Evolutionary conservation across 2,329 filamentous ascomycete species (phyloP).

Genomic region (Basipetospora chlamydospora): DNA sequence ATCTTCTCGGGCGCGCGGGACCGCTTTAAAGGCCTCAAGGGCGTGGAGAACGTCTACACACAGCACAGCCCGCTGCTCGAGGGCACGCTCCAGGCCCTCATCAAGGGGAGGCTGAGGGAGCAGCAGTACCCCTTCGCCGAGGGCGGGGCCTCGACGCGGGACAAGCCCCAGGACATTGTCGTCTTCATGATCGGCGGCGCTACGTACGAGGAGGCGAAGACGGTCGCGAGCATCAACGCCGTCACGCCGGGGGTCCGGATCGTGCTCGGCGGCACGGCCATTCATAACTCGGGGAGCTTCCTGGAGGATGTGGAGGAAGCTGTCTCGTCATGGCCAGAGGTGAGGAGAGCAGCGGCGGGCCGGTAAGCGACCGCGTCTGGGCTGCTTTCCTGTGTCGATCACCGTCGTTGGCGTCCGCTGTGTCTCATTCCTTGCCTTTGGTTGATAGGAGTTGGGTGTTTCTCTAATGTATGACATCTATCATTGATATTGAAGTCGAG

Average conservation of each 20-base stretch:
- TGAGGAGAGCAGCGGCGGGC: constrained; percentile 29
- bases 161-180: constrained; percentile 93
- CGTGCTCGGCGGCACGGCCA: constrained; percentile 72
- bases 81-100: constrained; percentile 75
- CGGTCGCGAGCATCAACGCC: constrained; percentile 87
- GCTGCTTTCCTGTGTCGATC: no score
- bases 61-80: constrained; percentile 88
- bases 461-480: no score
- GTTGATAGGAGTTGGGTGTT: no score
- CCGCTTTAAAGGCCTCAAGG: constrained; percentile 87
- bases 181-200: constrained; percentile 88
- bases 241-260: constrained; percentile 78
- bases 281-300: constrained; percentile 82
- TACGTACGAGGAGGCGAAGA: constrained; percentile 95
- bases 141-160: constrained; percentile 68
- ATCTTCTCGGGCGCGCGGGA: constrained; percentile 82
- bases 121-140: constrained; percentile 90
- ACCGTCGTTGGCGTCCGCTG: no score
- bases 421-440: no score
- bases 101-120: constrained; percentile 79
- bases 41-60: constrained; percentile 97
- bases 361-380: no score
- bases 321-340: constrained; percentile 67
- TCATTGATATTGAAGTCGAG: not conserved
- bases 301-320: constrained; percentile 85